Evolutionary conservation across 2,329 filamentous ascomycete species (phyloP), one percentile per base, ranked within the genome.

Genomic region (Ophiostoma himal-ulmi): DNA sequence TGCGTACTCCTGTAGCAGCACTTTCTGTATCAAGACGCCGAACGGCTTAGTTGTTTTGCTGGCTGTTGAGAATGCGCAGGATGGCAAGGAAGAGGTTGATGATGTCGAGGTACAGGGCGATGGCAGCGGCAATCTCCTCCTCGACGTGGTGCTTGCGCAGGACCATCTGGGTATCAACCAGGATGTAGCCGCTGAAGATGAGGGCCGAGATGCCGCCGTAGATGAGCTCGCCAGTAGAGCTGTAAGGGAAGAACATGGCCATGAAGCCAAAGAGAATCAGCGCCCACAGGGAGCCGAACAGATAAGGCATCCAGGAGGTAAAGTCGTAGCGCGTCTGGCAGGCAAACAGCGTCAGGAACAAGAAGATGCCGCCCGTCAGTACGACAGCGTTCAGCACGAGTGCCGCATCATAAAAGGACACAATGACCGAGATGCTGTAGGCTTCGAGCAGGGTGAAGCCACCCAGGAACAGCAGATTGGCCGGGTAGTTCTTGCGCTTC

Each of bases 281-380:
- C 7, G 91, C 90, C 95, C 95, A 98, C 22, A 99, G 86, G 0
- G 85, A 89, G 71, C 94, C 94, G 77, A 96, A 96, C 3, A 98
- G 87, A 79, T 97, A 98, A 22, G 95, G 94, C 84, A 94, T 92
- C 94, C 95, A 99, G 74, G 88, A 90, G 1, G 94, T 98, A 79
- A 99, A 99, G 83, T 99, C 95, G 78, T 99, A 99, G 80, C 96
- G 96, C 74, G 91, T 92, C 83, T 99, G 95, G 86, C 94, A 97
- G 68, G 95, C 95, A 79, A 99, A 98, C 64, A 94, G 80, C 1
- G 90, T 92, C 68, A 93, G 86, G 77, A 92, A 88, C 76, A 92
- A 83, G 77, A 94, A 94, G 77, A 94, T 91, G 68, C 90, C 91
- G 20, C 89, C 90, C 68, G 95, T 99, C 71, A 99, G 88, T 74